Evolutionary conservation across 176 grass and related monocot species (phyloP).

Genomic region (Oryza punctata): DNA sequence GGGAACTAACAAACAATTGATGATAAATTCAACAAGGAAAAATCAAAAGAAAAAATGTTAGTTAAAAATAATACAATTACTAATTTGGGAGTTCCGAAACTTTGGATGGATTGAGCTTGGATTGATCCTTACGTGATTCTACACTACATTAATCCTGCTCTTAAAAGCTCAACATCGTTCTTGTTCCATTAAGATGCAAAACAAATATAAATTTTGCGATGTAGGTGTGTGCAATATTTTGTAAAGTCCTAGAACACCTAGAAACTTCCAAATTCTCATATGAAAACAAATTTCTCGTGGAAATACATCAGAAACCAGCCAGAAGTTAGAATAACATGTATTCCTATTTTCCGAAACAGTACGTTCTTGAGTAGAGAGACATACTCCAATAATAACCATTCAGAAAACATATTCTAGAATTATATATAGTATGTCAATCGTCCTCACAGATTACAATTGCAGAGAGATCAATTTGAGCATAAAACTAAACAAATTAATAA

Average conservation of each 20-base stretch:
- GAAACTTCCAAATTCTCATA: not conserved
- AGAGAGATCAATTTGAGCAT: not conserved
- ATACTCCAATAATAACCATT: not conserved
- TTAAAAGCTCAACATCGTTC: not conserved
- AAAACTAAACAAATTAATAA: not conserved
- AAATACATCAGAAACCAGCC: conserved; percentile 15
- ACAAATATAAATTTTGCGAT: not conserved
- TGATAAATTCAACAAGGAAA: not conserved
- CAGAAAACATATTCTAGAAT: not conserved
- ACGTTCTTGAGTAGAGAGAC: not conserved
- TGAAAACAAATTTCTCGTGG: not conserved
- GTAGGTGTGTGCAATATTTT: not conserved
- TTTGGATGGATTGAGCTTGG: not conserved
- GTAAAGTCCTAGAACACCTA: not conserved
- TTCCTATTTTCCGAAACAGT: not conserved
- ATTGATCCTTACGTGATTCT: not conserved
- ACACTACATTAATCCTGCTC: not conserved
- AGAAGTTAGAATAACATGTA: not conserved
- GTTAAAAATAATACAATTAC: not conserved
- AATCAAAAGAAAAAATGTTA: not conserved
- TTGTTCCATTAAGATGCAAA: conserved; percentile 9
- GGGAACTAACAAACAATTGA: not conserved
- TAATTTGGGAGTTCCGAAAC: not conserved
- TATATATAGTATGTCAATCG: not conserved
- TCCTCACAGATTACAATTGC: not conserved